Evolutionary conservation across 345 rosid genomes (phyloP), one percentile per base, ranked within the genome.

Genomic region (Gossypium anomalum): DNA sequence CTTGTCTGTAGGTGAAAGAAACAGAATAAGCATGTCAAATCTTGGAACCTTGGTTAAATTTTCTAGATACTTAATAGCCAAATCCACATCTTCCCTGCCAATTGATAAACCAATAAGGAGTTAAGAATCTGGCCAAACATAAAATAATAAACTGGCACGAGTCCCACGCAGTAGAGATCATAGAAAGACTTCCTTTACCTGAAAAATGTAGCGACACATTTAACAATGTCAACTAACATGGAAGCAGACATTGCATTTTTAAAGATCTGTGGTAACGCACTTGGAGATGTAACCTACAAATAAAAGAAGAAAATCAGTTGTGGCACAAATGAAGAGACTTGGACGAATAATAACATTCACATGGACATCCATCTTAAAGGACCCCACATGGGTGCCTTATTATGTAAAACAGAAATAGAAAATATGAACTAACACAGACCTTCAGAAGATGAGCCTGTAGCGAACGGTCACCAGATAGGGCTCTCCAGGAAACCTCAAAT

Each of bases 21-120:
- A 91, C 94, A 87, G 76, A 73, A 89, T 74, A 78, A 92, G 86
- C 80, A 91, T 84, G 86, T 84, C 77, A 70, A 95, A 95, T 87
- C 99, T 94, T 58, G 98, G 95, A 80, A 95, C 96, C 80, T 86
- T 88, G 41, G 90, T 83, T 67, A 95, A 84, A 78, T 85, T 85
- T 61, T 89, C 91, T 16, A 95, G 73, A 81, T 89, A 92, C 72
- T 84, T 84, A 74, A 91, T 84, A 48, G 96, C 93, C 78, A 95
- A 75, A 81, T 86, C 92, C 81, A 78, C 77, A 12, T 91, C 97
- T 57, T 86, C 92, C 56, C 98, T 95, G 88, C 72, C 71, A 81
- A 66, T 61, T 58, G 71, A 14, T 64, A 81, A 81, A 67, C 19
- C 6, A 34, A 13, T 9, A 70, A 27, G 14, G 68, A 76, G 59